Conservation (phyloP, 2,329 filamentous ascomycete genomes). For the Neonectria neomacrospora region DNA sequence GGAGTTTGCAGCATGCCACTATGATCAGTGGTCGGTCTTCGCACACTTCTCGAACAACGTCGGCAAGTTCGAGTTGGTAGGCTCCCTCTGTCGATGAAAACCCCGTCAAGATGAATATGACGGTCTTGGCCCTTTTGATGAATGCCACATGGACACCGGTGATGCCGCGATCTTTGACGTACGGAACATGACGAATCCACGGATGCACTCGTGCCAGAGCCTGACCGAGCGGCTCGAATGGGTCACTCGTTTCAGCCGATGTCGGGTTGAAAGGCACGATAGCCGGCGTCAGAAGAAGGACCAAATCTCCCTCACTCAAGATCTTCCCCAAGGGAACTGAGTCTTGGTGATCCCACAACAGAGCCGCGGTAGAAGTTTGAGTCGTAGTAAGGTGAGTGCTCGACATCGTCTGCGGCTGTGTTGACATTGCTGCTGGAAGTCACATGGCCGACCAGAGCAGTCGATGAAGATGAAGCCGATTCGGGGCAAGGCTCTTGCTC, state of each 20-base stretch:
- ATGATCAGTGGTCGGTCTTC: slow-evolving; percentile 63
- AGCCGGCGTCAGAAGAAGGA: slow-evolving; percentile 71
- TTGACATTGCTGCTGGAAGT: slow-evolving; percentile 29
- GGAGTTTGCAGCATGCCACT: slow-evolving; percentile 61
- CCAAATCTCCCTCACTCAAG: slow-evolving; percentile 61
- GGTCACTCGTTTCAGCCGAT: slow-evolving; percentile 64
- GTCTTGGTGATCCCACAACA: slow-evolving; percentile 57
- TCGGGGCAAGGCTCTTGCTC: slow-evolving; percentile 14
- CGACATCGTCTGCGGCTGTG: slow-evolving; percentile 38
- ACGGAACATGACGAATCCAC: slow-evolving; percentile 77
- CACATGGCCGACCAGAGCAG: slow-evolving; percentile 36
- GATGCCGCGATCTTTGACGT: slow-evolving; percentile 71
- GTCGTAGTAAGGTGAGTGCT: slow-evolving; percentile 20
- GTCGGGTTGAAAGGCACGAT: slow-evolving; percentile 58
- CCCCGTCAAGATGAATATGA: slow-evolving; percentile 70
- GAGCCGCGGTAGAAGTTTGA: slow-evolving; percentile 35
- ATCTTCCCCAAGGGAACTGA: slow-evolving; percentile 60
- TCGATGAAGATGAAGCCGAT: slow-evolving; percentile 15
- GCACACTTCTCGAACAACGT: slow-evolving; percentile 55
- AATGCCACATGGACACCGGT: slow-evolving; percentile 72
- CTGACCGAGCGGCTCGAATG: slow-evolving; percentile 77
- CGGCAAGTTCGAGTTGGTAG: slow-evolving; percentile 64
- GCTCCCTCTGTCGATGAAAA: slow-evolving; percentile 58
- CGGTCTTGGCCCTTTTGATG: slow-evolving; percentile 66
- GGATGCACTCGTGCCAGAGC: slow-evolving; percentile 69